These are phyloP conservation scores for Zymoseptoria crescenta DNA, from an alignment of 2,329 filamentous ascomycete genomes.

Conservation along the genomic window DNA sequence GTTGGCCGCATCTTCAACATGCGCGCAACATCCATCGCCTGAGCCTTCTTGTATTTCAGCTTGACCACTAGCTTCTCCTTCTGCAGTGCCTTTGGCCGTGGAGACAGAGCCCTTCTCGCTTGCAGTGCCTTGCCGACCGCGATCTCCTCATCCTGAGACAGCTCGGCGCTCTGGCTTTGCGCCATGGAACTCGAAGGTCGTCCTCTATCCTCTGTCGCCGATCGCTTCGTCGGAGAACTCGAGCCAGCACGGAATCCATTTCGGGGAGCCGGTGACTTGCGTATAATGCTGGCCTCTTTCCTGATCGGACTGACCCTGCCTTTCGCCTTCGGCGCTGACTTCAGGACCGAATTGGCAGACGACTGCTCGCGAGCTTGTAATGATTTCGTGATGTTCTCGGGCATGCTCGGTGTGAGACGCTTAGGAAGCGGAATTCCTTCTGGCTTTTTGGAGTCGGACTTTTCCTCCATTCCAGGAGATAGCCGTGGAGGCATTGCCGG, in stretches of 20 bases:
- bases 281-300: constrained; percentile 11
- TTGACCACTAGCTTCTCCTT: constrained; percentile 19
- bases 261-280: constrained; percentile 20
- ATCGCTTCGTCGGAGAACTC: constrained; percentile 21
- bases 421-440: constrained; percentile 37
- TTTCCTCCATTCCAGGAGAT: constrained; percentile 11
- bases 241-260: constrained; percentile 25
- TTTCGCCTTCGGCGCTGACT: constrained; percentile 15
- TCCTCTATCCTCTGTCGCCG: constrained; percentile 15
- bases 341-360: constrained; percentile 11
- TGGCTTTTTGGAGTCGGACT: not conserved
- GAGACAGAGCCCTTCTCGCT: constrained; percentile 3
- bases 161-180: constrained; percentile 8
- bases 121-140: constrained; percentile 10
- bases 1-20: constrained; percentile 25
- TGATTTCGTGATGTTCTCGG: constrained; percentile 48
- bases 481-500: constrained; percentile 4
- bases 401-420: constrained; percentile 52
- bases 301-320: constrained; percentile 16
- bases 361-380: constrained; percentile 32
- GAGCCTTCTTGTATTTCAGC: constrained; percentile 24
- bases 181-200: constrained; percentile 6
- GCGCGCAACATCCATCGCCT: constrained; percentile 18
- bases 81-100: not conserved
- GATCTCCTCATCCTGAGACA: constrained; percentile 17